A percentile compares a stretch with the other conserved stretches of the same genome.
Evolutionary conservation across 768 basidiomycete species (phyloP).

Genomic region (Mrakia frigida): DNA sequence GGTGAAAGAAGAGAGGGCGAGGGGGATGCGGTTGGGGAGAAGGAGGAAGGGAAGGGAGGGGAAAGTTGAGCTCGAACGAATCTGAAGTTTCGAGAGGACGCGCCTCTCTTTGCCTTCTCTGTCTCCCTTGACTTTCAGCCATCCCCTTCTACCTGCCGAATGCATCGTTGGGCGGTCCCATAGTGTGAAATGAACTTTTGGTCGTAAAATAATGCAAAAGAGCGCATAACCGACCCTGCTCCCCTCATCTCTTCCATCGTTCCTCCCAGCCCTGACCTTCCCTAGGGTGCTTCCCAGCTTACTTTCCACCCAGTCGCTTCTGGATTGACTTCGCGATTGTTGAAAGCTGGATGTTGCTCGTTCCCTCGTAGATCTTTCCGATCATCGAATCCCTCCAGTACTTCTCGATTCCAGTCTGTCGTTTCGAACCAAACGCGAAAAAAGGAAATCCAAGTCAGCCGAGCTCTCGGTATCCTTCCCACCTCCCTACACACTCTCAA

Average conservation of each 20-base stretch:
- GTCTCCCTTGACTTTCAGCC: no score
- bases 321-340: constrained; percentile 83
- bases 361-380: constrained; percentile 88
- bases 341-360: constrained; percentile 95
- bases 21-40: neutral
- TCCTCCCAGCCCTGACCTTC: neutral
- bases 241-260: neutral
- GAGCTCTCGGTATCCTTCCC: no score
- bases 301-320: constrained; percentile 18
- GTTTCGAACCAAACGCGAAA: constrained; percentile 71
- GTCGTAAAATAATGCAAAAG: no score
- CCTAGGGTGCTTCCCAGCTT: neutral
- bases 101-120: no score
- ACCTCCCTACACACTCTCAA: no score
- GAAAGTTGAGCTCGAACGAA: no score
- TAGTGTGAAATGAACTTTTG: no score
- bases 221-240: no score
- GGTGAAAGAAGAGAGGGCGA: neutral
- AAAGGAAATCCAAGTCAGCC: constrained; percentile 36
- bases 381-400: constrained; percentile 96
- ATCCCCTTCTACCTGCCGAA: no score
- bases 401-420: constrained; percentile 81
- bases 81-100: no score
- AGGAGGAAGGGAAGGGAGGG: neutral
- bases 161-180: no score